Base-by-base conservation (phyloP, 305 asterid species). In the Fraxinus xanthoxyloides region DNA sequence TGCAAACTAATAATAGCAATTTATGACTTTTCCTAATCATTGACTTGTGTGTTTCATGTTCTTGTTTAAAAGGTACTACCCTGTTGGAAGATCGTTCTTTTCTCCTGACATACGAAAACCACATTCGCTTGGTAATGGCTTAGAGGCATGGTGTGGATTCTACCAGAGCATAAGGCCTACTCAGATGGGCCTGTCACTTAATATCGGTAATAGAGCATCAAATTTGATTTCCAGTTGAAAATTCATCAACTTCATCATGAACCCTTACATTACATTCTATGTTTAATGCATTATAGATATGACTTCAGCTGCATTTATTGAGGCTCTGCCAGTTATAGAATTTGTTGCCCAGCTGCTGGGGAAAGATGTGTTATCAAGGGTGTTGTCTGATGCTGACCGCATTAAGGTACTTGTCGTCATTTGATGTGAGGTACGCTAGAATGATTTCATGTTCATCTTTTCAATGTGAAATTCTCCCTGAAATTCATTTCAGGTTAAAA, bases 131-230 rank as follows among this genome's bases (percentile, higher is more conserved):
- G 99, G 99, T 23, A 98, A 95, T 75, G 99, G 99, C 59, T 88
- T 97, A 82, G 99, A 97, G 90, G 97, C 98, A 13, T 97, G 99
- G 99, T 91, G 95, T 84, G 99, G 99, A 32, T 97, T 97, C 86
- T 97, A 97, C 84, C 99, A 97, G 91, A 97, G 99, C 76, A 92
- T 97, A 83, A 88, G 99, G 79, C 99, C 99, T 48, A 97, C 98
- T 32, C 98, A 97, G 85, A 97, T 97, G 99, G 99, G 99, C 84
- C 81, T 97, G 83, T 97, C 99, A 40, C 97, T 97, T 72, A 97
- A 97, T 84, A 95, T 97, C 76, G 99, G 99, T 93, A 89, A 82
- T 26, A 63, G 30, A 78, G 34, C 48, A 70, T 28, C 24, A 48
- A 54, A 59, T 9, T 75, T 31, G 9, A 23, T 13, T 32, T 54